A percentile compares a stretch with the other conserved stretches of the same genome.
Conservation (phyloP, 176 grass and related monocot genomes). For the Hsuehochloa calcarea region DNA sequence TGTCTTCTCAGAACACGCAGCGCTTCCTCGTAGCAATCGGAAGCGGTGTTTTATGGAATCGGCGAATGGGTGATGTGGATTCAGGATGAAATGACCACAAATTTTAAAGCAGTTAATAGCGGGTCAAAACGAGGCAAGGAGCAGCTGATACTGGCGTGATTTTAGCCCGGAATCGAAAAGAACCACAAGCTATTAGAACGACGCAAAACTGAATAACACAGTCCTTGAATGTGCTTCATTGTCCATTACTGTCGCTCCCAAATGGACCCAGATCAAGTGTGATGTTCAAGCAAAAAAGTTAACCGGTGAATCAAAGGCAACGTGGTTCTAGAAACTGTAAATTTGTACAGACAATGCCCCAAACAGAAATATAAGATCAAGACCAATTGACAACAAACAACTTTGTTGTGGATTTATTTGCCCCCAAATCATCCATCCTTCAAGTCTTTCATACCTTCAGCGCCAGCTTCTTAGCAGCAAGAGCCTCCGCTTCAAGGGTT, state of each 20-base stretch:
- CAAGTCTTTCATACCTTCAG: conserved; percentile 60
- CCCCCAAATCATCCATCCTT: not conserved
- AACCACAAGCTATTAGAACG: not conserved
- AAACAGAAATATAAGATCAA: not conserved
- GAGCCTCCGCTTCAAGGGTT: conserved; percentile 74
- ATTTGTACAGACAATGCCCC: conserved; percentile 41
- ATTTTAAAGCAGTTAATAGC: not conserved
- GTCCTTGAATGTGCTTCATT: not conserved
- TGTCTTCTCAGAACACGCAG: not conserved
- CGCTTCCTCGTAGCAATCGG: not conserved
- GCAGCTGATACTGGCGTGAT: not conserved
- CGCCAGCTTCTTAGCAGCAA: conserved; percentile 81
- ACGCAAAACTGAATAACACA: not conserved
- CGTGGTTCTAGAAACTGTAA: conserved; percentile 14
- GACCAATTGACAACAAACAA: not conserved
- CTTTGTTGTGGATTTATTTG: conserved; percentile 32
- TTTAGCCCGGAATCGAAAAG: not conserved
- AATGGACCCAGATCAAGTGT: conserved; percentile 25
- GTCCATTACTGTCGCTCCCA: not conserved
- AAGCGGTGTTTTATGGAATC: not conserved
- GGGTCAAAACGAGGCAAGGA: not conserved
- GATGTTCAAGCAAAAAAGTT: conserved; percentile 21
- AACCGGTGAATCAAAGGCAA: not conserved
- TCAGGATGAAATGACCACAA: not conserved
- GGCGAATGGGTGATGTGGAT: not conserved